Base-by-base conservation (phyloP, 768 basidiomycete species). In the Mycena amicta region DNA sequence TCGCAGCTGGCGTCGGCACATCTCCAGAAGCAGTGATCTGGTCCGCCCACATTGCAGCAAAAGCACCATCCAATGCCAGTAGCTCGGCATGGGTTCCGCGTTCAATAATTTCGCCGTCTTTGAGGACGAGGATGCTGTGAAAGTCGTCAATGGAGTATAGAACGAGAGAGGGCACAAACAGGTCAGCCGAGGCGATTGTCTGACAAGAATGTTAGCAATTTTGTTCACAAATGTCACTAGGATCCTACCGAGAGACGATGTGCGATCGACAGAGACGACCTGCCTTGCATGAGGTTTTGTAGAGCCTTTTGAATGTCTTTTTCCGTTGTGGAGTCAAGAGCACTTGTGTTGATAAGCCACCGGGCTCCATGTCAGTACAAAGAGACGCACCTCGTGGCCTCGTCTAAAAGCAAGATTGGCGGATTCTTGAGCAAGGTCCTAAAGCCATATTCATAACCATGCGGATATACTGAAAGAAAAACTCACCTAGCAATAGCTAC, bases 41-140 rank as follows among this genome's bases (percentile, higher is more conserved):
- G 68, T 92, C 86, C 1, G 90, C 86, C 94, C 95, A 97, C 90
- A 95, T 90, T 1, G 83, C 78, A 13, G 91, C 89, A 66, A 94
- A 95, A 37, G 85, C 67, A 51, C 91, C 91, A 63, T 89, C 82
- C 45, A 75, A 73, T 28, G 85, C 84, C 46, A 95, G 73, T 29
- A 97, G 78, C 60, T 95, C 92, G 57, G 82, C 84, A 71, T 93
- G 93, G 40, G 74, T 83, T 8, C 93, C 93, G 58, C 83, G 83
- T 72, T 98, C 96, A 37, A 90, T 78, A 45, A 98, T 88, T 67
- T 87, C 84, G 3, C 96, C 95, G 67, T 97, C 90, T 65, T 91
- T 90, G 58, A 98, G 84, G 25, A 97, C 94, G 51, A 96, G 75
- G 67, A 98, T 97, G 55, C 92, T 92, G 68, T 16, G 62, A 30